phyloP scores from a whole-genome alignment of 495 filamentous ascomycete species.

The Lindgomyces ingoldianus region DNA sequence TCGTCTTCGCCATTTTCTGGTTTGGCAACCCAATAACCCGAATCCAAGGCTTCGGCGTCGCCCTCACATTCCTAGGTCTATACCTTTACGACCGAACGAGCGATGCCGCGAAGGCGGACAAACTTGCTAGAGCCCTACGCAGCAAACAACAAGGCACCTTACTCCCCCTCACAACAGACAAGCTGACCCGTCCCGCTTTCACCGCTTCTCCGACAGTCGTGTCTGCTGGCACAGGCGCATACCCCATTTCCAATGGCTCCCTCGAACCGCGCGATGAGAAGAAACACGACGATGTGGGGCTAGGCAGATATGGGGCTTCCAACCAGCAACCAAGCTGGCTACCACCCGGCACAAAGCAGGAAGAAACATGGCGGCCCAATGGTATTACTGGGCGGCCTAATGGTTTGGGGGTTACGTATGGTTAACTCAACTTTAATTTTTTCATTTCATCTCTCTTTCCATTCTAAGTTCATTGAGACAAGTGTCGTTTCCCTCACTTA shows the following conservation, averaged over 20 bases:
- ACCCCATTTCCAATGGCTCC: constrained; percentile 16
- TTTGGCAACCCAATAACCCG: constrained; percentile 85
- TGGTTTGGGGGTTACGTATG: constrained; percentile 24
- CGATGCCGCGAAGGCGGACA: constrained; percentile 80
- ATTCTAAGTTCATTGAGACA: no score
- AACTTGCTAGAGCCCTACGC: constrained; percentile 59
- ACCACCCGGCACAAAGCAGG: constrained; percentile 39
- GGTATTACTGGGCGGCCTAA: constrained; percentile 12
- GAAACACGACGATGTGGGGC: constrained; percentile 24
- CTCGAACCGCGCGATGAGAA: constrained; percentile 24
- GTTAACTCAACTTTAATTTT: constrained; percentile 9
- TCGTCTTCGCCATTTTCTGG: constrained; percentile 92
- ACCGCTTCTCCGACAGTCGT: constrained; percentile 22
- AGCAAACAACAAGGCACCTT: constrained; percentile 62
- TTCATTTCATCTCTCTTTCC: no score
- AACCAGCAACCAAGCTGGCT: constrained; percentile 29
- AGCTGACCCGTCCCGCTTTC: constrained; percentile 11
- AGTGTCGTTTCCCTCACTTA: background rate
- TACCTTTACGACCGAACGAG: constrained; percentile 95
- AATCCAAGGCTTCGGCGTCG: constrained; percentile 81
- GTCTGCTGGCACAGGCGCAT: constrained; percentile 21
- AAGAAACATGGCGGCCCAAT: constrained; percentile 36
- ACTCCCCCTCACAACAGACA: constrained; percentile 63
- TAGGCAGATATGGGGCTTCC: background rate
- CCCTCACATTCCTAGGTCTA: constrained; percentile 84